These are phyloP conservation scores for Heterobasidion irregulare DNA, from an alignment of 1,284 basidiomycete genomes.

Conservation along the genomic window DNA sequence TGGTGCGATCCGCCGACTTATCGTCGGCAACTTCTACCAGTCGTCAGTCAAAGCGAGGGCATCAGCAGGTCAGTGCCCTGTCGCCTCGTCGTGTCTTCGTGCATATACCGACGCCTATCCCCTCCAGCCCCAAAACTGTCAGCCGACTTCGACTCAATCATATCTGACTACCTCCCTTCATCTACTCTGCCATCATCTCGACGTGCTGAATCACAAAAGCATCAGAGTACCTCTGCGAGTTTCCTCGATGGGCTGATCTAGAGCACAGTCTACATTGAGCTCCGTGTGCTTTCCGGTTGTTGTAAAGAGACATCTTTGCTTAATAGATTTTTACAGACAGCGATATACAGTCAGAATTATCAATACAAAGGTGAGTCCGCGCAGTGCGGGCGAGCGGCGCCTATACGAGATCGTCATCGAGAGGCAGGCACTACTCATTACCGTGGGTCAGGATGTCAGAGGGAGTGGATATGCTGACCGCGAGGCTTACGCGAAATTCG, in stretches of 20 bases:
- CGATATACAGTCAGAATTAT: background rate
- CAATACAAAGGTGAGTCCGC: background rate
- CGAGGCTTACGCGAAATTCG: conserved; percentile 61
- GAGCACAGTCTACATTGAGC: background rate
- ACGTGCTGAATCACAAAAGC: conserved; percentile 12
- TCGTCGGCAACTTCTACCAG: conserved; percentile 61
- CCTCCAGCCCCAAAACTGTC: conserved; percentile 27
- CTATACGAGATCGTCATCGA: conserved; percentile 30
- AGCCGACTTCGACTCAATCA: conserved; percentile 59
- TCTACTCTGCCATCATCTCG: conserved; percentile 14
- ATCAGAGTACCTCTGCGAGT: conserved; percentile 18
- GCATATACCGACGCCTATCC: conserved; percentile 1
- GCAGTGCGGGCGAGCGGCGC: background rate
- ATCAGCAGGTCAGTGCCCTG: conserved; percentile 22
- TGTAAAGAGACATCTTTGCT: background rate
- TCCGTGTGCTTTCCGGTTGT: background rate
- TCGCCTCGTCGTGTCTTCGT: background rate
- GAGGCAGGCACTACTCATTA: conserved; percentile 36
- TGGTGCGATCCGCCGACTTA: conserved; percentile 58
- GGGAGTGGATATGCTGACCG: no score
- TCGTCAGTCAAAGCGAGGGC: conserved; percentile 47
- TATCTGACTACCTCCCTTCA: conserved; percentile 57
- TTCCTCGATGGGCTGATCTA: conserved; percentile 40
- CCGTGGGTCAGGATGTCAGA: no score
- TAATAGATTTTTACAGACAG: background rate